Conservation (phyloP, 78 protist genomes). For the Ministeria vibrans region DNA sequence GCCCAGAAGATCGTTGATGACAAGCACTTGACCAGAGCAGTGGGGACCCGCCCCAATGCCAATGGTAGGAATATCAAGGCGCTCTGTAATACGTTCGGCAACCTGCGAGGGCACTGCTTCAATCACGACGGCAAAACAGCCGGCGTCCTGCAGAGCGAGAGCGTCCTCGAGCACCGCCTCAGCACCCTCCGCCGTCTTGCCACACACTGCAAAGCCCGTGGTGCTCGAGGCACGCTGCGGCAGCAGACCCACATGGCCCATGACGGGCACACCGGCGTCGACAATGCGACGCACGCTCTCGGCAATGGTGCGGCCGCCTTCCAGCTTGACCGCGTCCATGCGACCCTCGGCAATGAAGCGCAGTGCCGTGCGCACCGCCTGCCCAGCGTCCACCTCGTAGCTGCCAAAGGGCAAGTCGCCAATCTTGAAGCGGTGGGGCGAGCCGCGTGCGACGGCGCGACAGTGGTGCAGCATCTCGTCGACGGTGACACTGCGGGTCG, state of each 20-base stretch:
- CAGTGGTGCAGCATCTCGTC: conserved; percentile 75
- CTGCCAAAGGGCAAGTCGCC: conserved; percentile 93
- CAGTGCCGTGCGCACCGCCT: conserved; percentile 72
- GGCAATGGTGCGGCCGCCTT: conserved; percentile 59
- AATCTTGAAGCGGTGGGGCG: conserved; percentile 48
- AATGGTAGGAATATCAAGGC: conserved; percentile 71
- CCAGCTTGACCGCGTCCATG: conserved; percentile 73
- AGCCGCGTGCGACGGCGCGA: conserved; percentile 65
- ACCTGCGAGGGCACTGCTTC: conserved; percentile 80
- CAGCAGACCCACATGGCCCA: conserved; percentile 90
- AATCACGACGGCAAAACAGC: conserved; percentile 75
- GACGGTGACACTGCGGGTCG: conserved; percentile 35
- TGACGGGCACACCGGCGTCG: conserved; percentile 76
- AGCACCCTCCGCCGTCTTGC: conserved; percentile 46
- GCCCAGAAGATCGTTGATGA: conserved; percentile 81
- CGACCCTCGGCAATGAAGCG: conserved; percentile 61
- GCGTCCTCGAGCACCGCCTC: conserved; percentile 72
- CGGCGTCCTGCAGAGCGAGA: conserved; percentile 77
- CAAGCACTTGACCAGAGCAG: conserved; percentile 84
- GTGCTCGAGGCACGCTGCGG: conserved; percentile 72
- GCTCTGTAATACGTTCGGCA: conserved; percentile 54
- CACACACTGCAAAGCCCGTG: conserved; percentile 85
- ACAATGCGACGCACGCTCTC: conserved; percentile 39
- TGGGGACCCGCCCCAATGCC: conserved; percentile 90
- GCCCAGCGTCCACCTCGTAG: conserved; percentile 42